A percentile compares a stretch with the other conserved stretches of the same genome.
Conservation (phyloP, 2,329 filamentous ascomycete genomes). For the Aspergillus sp. region DNA sequence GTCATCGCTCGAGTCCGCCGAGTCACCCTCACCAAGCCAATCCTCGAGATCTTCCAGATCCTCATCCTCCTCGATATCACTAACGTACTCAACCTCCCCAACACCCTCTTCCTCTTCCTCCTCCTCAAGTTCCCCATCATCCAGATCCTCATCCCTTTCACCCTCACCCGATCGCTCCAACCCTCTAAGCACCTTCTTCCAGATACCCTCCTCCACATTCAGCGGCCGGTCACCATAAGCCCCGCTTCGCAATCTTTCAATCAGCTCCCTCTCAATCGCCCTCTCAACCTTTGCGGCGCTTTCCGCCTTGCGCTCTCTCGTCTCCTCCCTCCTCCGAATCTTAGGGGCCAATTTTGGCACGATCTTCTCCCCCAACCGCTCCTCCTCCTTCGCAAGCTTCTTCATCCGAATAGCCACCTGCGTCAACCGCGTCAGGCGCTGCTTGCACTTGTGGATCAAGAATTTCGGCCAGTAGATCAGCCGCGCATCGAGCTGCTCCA, state of each 20-base stretch:
- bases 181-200: conserved; percentile 93
- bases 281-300: conserved; percentile 90
- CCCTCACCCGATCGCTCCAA: conserved; percentile 86
- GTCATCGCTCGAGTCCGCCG: conserved; percentile 50
- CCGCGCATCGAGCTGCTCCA: conserved; percentile 81
- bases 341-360: conserved; percentile 92
- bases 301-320: conserved; percentile 73
- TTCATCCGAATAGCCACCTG: conserved; percentile 81
- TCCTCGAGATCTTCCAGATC: conserved; percentile 95
- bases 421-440: conserved; percentile 85
- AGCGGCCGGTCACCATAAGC: conserved; percentile 93
- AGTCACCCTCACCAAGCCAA: conserved; percentile 74
- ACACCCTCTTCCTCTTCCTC: conserved; percentile 71
- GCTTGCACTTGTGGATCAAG: conserved; percentile 91
- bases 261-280: conserved; percentile 90
- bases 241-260: conserved; percentile 85
- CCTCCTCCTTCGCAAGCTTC: conserved; percentile 83
- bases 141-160: conserved; percentile 79
- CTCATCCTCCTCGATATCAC: conserved; percentile 78
- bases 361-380: conserved; percentile 80
- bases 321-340: conserved; percentile 72
- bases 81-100: conserved; percentile 86
- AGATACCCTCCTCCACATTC: conserved; percentile 92
- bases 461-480: conserved; percentile 96
- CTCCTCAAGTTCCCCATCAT: conserved; percentile 77